Conservation (phyloP, 306 rosid genomes). For the Glycyrrhiza uralensis region DNA sequence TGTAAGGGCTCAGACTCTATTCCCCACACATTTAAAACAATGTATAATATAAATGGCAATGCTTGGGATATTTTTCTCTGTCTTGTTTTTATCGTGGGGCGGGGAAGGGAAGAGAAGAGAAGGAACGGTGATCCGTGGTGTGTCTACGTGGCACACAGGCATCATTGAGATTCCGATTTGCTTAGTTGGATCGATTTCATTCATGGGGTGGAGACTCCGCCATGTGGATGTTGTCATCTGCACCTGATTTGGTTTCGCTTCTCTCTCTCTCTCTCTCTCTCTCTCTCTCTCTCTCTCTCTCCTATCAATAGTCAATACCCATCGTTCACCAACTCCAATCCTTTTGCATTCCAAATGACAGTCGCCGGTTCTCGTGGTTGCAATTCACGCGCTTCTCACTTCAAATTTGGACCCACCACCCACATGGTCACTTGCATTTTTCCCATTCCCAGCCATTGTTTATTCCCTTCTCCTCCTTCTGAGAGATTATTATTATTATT, state of each 20-base stretch:
- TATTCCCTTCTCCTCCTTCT: background rate
- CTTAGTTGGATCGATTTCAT: slow-evolving; percentile 32
- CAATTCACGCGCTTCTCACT: slow-evolving; percentile 2
- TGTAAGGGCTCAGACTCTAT: background rate
- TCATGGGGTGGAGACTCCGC: slow-evolving; percentile 22
- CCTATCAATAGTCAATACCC: background rate
- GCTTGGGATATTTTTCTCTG: slow-evolving; percentile 32
- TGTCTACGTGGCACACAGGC: slow-evolving; percentile 31
- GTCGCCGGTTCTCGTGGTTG: background rate
- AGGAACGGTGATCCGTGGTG: background rate
- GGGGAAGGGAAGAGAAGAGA: background rate
- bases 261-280: background rate
- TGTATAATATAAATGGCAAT: background rate
- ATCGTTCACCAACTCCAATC: slow-evolving; percentile 16
- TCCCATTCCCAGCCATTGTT: background rate
- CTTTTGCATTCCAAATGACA: background rate
- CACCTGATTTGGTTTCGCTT: slow-evolving; percentile 9
- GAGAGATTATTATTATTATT: background rate
- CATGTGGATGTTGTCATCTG: slow-evolving; percentile 30
- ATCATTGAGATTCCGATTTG: slow-evolving; percentile 42
- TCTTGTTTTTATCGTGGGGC: background rate
- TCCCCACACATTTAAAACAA: too few relatives aligned
- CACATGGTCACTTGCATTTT: background rate
- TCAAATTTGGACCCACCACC: slow-evolving; percentile 1
- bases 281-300: background rate